A percentile compares a stretch with the other conserved stretches of the same genome.
These are phyloP conservation scores for Porphyrellus cyaneotinctus DNA, from an alignment of 768 basidiomycete genomes.

Conservation along the genomic window DNA sequence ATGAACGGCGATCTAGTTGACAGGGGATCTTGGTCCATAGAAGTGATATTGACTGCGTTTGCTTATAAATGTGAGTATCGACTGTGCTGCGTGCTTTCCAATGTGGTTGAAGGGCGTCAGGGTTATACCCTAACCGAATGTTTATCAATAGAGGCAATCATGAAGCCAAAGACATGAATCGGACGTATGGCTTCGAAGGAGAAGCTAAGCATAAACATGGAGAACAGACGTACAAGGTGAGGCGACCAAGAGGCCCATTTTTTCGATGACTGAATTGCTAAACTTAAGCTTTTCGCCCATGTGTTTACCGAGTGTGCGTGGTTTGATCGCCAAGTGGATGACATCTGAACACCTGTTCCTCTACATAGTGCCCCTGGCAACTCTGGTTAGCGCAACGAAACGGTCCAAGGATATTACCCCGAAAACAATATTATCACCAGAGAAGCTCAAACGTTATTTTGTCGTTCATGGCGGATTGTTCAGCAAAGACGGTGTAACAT, in stretches of 20 bases:
- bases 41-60: conserved; percentile 89
- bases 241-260: background rate
- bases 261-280: conserved; percentile 4
- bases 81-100: background rate
- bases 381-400: conserved; percentile 73
- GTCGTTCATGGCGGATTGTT: conserved; percentile 96
- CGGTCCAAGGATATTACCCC: conserved; percentile 38
- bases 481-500: conserved; percentile 90
- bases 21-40: conserved; percentile 92
- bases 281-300: conserved; percentile 79
- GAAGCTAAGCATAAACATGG: conserved; percentile 97
- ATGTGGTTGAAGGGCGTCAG: conserved; percentile 37
- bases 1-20: conserved; percentile 98
- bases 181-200: conserved; percentile 90
- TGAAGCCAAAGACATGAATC: conserved; percentile 96
- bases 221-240: conserved; percentile 88
- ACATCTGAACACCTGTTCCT: conserved; percentile 5
- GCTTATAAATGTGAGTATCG: conserved; percentile 81
- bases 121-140: conserved; percentile 88
- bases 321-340: background rate
- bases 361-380: conserved; percentile 80
- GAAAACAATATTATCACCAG: conserved; percentile 70
- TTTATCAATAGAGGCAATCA: conserved; percentile 97
- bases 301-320: conserved; percentile 82
- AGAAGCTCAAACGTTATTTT: conserved; percentile 85